Percentiles rank a stretch among this genome's conserved stretches.
These are phyloP conservation scores for Boletellus deceptivus DNA, from an alignment of 1,284 basidiomycete genomes.

Conservation along the genomic window DNA sequence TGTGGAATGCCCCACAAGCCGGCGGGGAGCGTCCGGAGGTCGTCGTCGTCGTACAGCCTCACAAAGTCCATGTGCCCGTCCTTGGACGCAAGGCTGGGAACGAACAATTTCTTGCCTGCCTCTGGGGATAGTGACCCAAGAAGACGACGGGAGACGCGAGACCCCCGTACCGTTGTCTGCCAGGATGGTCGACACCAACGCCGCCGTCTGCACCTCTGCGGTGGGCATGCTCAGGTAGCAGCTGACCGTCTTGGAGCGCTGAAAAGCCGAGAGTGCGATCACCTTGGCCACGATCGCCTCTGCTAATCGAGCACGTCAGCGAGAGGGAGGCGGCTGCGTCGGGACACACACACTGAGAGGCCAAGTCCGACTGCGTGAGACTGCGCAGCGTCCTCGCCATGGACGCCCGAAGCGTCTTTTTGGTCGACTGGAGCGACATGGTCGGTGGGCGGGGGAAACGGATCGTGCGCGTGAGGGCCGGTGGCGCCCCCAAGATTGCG, in stretches of 20 bases:
- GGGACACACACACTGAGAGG: constrained; percentile 55
- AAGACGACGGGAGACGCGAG: not conserved
- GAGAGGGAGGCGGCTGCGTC: too few species aligned
- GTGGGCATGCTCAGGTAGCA: constrained; percentile 79
- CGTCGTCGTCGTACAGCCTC: constrained; percentile 54
- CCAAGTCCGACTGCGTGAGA: constrained; percentile 44
- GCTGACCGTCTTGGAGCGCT: constrained; percentile 49
- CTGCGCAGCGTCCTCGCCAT: constrained; percentile 44
- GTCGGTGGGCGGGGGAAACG: not conserved
- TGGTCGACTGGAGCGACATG: constrained; percentile 37
- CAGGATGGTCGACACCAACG: constrained; percentile 34
- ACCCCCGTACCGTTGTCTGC: constrained; percentile 24
- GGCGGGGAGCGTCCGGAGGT: constrained; percentile 53
- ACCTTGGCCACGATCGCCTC: constrained; percentile 49
- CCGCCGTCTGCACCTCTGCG: constrained; percentile 62
- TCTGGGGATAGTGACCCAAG: not conserved
- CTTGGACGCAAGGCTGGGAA: constrained; percentile 58
- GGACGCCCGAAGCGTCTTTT: constrained; percentile 57
- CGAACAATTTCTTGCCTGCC: constrained; percentile 65
- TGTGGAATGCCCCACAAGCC: constrained; percentile 77
- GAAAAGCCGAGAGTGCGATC: constrained; percentile 50
- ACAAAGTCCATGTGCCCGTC: constrained; percentile 64
- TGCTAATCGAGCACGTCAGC: constrained; percentile 40
- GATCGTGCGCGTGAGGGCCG: not conserved
- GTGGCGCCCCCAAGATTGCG: not conserved